These are phyloP conservation scores for Aspergillus thermomutatus DNA, from an alignment of 2,329 filamentous ascomycete species.

Conservation along the genomic window DNA sequence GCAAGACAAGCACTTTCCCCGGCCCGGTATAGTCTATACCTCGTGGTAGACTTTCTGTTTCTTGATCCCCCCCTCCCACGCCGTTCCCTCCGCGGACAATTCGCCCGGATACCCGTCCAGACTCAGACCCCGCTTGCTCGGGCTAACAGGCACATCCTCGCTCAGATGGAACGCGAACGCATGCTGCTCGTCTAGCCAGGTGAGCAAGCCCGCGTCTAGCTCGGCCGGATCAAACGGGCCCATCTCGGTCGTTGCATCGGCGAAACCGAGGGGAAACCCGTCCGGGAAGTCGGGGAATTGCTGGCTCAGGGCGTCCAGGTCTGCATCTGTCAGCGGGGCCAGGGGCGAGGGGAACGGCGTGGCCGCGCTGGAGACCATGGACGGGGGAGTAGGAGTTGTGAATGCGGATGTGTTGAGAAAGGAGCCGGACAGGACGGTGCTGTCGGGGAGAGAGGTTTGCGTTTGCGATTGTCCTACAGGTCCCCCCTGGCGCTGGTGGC, in stretches of 20 bases:
- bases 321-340: not conserved
- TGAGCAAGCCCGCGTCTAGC: not conserved
- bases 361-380: not conserved
- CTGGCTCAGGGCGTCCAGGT: not conserved
- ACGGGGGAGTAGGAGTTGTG: not conserved
- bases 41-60: not conserved
- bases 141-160: not conserved
- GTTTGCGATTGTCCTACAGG: not conserved
- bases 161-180: not conserved
- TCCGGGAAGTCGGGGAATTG: not conserved
- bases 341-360: not conserved
- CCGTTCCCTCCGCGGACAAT: not conserved
- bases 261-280: not conserved
- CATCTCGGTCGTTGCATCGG: not conserved
- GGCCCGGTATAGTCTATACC: not conserved
- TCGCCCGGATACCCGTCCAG: not conserved
- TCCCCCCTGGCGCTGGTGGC: not conserved
- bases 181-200: not conserved
- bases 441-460: not conserved
- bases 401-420: not conserved
- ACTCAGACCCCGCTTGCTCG: not conserved
- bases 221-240: not conserved
- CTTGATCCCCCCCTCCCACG: not conserved
- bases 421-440: not conserved
- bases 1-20: not conserved